Conservation (phyloP, 306 rosid species). For the Lupinus albus region DNA sequence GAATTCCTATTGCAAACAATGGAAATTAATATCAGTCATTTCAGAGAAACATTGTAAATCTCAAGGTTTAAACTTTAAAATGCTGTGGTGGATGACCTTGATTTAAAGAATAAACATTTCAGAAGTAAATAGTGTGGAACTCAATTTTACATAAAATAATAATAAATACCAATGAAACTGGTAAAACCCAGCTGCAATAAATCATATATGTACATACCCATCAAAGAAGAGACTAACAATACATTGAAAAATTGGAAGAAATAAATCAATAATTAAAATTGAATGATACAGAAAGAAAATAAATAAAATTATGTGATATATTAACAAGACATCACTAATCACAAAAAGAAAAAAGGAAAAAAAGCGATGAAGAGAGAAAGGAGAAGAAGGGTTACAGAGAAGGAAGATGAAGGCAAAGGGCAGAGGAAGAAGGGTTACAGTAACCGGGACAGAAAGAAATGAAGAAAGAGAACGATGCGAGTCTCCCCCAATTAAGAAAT, state of each 20-base stretch:
- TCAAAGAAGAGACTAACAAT: conserved; percentile 7
- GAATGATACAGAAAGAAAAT: conserved; percentile 1
- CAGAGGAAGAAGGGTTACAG: no score
- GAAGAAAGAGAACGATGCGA: no score
- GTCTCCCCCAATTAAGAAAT: no score
- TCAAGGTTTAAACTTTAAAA: background rate
- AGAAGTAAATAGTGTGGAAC: background rate
- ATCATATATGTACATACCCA: background rate
- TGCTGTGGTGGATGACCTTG: no score
- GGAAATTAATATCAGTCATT: background rate
- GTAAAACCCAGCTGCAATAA: background rate
- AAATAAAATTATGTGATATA: background rate
- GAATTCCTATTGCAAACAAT: background rate
- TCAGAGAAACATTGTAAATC: background rate
- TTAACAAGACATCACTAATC: background rate
- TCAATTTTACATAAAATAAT: conserved; percentile 10
- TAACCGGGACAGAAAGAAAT: no score
- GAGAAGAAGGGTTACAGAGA: background rate
- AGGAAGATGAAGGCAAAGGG: background rate
- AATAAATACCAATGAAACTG: conserved; percentile 14
- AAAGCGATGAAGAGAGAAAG: background rate
- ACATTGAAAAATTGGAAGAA: background rate
- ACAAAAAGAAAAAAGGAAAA: background rate
- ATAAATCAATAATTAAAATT: background rate
- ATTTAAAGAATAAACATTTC: no score